Evolutionary conservation across 2,329 filamentous ascomycete genomes (phyloP).

Genomic region (Calonectria pseudoturangicola): DNA sequence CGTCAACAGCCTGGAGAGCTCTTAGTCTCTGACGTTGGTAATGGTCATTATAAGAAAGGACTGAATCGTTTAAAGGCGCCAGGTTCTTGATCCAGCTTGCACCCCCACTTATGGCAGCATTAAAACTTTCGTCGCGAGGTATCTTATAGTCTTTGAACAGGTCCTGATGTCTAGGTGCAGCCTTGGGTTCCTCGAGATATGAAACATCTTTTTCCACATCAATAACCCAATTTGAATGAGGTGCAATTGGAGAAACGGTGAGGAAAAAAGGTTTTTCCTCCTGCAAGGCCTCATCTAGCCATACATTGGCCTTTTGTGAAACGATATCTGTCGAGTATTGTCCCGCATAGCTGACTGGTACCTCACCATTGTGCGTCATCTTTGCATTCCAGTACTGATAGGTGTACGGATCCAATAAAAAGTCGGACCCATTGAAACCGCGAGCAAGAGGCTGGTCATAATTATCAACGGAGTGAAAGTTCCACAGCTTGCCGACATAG

Average conservation of each 20-base stretch:
- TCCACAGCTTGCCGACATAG: constrained; percentile 82
- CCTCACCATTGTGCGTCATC: constrained; percentile 18
- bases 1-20: constrained; percentile 67
- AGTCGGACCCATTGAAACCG: constrained; percentile 34
- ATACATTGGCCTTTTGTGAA: constrained; percentile 16
- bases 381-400: constrained; percentile 36
- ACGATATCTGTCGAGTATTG: constrained; percentile 33
- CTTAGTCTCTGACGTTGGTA: constrained; percentile 65
- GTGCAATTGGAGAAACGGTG: constrained; percentile 31
- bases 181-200: constrained; percentile 33
- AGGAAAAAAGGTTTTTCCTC: constrained; percentile 31
- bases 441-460: constrained; percentile 65
- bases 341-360: constrained; percentile 25
- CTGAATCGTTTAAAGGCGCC: constrained; percentile 56
- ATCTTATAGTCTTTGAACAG: constrained; percentile 76
- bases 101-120: constrained; percentile 68
- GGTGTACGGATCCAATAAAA: constrained; percentile 35
- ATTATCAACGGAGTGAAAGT: constrained; percentile 75
- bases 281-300: constrained; percentile 26
- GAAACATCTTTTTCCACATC: constrained; percentile 18
- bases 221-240: constrained; percentile 37
- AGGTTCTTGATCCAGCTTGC: constrained; percentile 67
- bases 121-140: constrained; percentile 80
- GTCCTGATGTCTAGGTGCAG: constrained; percentile 73
- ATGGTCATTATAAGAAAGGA: constrained; percentile 60